phyloP scores from a whole-genome alignment of 495 filamentous ascomycete genomes.

The Neurospora cerealis region DNA sequence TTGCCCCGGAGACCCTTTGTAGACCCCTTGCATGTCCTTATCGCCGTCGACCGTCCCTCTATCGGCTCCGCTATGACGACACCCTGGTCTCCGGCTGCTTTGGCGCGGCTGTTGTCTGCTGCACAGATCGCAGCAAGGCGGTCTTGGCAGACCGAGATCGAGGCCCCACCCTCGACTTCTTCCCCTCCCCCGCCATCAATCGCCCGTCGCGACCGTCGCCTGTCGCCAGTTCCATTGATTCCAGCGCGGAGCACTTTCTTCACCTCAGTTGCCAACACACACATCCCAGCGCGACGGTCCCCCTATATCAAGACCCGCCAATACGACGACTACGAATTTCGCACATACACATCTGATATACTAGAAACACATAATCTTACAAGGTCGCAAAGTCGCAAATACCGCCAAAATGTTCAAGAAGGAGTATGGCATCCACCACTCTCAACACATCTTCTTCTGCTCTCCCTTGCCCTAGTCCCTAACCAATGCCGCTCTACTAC shows the following conservation, averaged over 20 bases:
- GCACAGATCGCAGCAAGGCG: background rate
- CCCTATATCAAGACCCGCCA: background rate
- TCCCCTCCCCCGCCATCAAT: background rate
- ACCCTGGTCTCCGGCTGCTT: background rate
- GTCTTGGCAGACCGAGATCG: background rate
- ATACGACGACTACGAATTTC: background rate
- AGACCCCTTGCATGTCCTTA: background rate
- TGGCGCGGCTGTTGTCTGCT: background rate
- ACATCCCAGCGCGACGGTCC: background rate
- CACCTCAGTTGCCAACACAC: background rate
- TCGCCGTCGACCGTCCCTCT: background rate
- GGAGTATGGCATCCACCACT: conserved; percentile 45
- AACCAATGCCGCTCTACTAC: background rate
- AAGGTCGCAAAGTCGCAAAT: background rate
- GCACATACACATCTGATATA: background rate
- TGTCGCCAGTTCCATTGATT: background rate
- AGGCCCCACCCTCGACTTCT: background rate
- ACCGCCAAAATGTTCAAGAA: conserved; percentile 74
- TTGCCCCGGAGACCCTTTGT: background rate
- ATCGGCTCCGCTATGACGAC: background rate
- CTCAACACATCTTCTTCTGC: background rate
- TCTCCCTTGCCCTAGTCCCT: background rate
- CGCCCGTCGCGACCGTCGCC: background rate
- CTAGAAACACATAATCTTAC: background rate
- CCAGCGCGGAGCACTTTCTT: conserved; percentile 1